Evolutionary conservation across 148 eudicot genomes (phyloP).

Genomic region (Euryodendron excelsum): DNA sequence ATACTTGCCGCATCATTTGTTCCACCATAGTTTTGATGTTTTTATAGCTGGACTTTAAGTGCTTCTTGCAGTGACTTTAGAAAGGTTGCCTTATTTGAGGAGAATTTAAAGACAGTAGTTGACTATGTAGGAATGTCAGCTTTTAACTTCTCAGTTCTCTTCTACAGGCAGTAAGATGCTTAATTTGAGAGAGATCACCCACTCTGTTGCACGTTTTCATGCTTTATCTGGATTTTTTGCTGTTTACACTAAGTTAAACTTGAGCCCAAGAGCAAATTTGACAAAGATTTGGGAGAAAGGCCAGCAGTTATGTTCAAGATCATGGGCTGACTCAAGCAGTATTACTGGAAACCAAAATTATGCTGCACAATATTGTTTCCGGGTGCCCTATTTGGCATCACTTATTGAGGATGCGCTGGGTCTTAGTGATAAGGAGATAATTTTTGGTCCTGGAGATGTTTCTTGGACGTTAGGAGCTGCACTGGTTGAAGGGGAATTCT

Average conservation of each 20-base stretch:
- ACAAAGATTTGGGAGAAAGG: conserved; percentile 60
- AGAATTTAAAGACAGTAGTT: neutral
- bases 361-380: conserved; percentile 53
- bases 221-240: conserved; percentile 88
- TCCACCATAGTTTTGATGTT: neutral
- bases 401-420: conserved; percentile 63
- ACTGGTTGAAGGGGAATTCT: conserved; percentile 47
- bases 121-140: neutral
- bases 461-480: conserved; percentile 87
- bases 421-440: conserved; percentile 43
- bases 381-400: conserved; percentile 59
- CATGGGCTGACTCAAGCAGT: conserved; percentile 34
- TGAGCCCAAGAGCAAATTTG: conserved; percentile 50
- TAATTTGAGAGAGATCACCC: conserved; percentile 21
- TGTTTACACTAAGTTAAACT: conserved; percentile 52
- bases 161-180: conserved; percentile 35
- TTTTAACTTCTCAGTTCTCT: conserved; percentile 20
- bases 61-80: neutral
- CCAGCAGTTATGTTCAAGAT: conserved; percentile 48
- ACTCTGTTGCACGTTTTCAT: conserved; percentile 44
- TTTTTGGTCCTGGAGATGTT: conserved; percentile 75
- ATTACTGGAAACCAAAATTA: conserved; percentile 23
- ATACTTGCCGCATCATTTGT: neutral
- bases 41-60: neutral
- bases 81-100: too few relatives aligned